Evolutionary conservation across 805 yeast genomes (phyloP).

Genomic region (Kregervanrija delftensis): DNA sequence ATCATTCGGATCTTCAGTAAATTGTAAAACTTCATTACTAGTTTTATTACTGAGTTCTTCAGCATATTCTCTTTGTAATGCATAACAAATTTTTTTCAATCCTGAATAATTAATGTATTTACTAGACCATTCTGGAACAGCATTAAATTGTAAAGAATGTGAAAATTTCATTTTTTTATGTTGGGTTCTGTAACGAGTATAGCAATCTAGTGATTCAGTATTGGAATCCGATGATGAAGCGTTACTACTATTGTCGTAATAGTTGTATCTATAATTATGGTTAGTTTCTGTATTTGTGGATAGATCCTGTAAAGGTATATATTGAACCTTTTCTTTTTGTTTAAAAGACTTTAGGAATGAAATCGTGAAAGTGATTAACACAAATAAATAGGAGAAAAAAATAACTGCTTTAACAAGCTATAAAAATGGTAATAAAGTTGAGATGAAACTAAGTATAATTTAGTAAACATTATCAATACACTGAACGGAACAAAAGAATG

Average conservation of each 20-base stretch:
- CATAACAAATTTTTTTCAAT: conserved; percentile 76
- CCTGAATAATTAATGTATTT: conserved; percentile 86
- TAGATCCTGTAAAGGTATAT: conserved; percentile 3
- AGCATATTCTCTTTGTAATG: conserved; percentile 61
- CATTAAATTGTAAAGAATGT: conserved; percentile 90
- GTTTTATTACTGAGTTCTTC: conserved; percentile 19
- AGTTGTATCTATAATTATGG: too few relatives aligned
- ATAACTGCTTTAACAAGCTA: too few relatives aligned
- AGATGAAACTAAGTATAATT: too few relatives aligned
- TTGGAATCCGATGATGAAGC: neutral
- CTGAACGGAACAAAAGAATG: too few relatives aligned
- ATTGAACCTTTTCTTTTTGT: neutral
- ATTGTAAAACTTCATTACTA: conserved; percentile 23
- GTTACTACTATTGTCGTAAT: too few relatives aligned
- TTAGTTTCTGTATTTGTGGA: neutral
- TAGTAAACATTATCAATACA: too few relatives aligned
- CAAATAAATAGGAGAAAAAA: too few relatives aligned
- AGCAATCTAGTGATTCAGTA: neutral
- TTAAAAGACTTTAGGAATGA: neutral
- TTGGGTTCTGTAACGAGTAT: neutral
- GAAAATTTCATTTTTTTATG: conserved; percentile 72
- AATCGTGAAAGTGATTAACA: too few relatives aligned
- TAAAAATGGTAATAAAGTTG: too few relatives aligned
- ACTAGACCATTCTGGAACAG: conserved; percentile 97
- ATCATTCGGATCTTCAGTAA: conserved; percentile 26